Percentiles rank a stretch among this genome's conserved stretches.
phyloP scores from a whole-genome alignment of 192 early-diverging fungal genomes.

The Coemansia sp. region DNA sequence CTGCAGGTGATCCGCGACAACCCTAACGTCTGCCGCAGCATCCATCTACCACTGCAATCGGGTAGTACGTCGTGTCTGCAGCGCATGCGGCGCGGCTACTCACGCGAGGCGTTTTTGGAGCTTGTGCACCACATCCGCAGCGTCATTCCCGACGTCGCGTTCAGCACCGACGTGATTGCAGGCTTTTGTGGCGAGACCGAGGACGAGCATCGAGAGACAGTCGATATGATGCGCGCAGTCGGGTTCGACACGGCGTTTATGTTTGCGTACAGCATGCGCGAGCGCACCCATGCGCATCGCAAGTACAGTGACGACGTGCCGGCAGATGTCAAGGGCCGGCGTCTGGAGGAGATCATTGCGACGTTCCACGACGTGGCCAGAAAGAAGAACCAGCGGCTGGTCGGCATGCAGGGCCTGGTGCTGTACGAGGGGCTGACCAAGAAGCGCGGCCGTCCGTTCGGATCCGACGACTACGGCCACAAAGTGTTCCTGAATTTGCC shows the following conservation, averaged over 20 bases:
- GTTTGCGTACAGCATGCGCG: conserved; percentile 79
- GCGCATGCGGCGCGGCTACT: conserved; percentile 76
- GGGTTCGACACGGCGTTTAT: conserved; percentile 75
- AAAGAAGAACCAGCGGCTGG: conserved; percentile 53
- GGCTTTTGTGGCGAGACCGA: conserved; percentile 82
- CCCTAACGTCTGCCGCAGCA: conserved; percentile 69
- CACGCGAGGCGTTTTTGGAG: conserved; percentile 67
- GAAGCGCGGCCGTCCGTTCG: conserved; percentile 52
- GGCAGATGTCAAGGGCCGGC: conserved; percentile 59
- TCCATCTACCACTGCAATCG: conserved; percentile 74
- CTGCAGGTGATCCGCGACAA: conserved; percentile 66
- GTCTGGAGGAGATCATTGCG: conserved; percentile 67
- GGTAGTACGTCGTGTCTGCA: conserved; percentile 65
- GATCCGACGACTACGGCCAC: conserved; percentile 68
- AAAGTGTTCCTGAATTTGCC: conserved; percentile 62
- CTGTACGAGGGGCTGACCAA: conserved; percentile 57
- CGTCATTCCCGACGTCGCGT: conserved; percentile 68
- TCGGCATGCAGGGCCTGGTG: conserved; percentile 57
- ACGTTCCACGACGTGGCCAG: conserved; percentile 63
- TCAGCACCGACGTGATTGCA: conserved; percentile 75
- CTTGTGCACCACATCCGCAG: conserved; percentile 65
- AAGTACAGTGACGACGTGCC: conserved; percentile 66
- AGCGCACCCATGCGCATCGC: conserved; percentile 73
- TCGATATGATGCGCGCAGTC: conserved; percentile 64
- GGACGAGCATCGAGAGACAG: conserved; percentile 67